Evolutionary conservation across 257 asterid species (phyloP), one percentile per base, ranked within the genome.

Genomic region (Gardenia jasminoides): DNA sequence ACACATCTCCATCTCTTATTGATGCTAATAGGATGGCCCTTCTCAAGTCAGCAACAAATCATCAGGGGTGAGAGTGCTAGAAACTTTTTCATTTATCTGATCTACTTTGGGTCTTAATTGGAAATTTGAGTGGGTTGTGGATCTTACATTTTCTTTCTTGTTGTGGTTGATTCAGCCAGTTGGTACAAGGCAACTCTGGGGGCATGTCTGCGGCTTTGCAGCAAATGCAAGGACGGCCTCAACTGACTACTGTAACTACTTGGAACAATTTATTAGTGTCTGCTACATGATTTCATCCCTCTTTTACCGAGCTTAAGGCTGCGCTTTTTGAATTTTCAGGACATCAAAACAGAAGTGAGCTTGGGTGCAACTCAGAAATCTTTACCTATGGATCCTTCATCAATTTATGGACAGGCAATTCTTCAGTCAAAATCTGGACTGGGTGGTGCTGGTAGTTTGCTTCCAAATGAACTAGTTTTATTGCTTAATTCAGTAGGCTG

Each of bases 201-300:
- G 87, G 89, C 88, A 89, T 96, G 95, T 85, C 97, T 85, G 97
- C 91, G 48, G 95, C 98, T 69, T 85, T 96, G 92, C 99, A 96
- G 89, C 99, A 92, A 87, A 92, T 96, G 88, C 99, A 94, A 86
- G 99, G 98, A 73, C 86, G 98, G 61, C 88, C 97, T 17, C 99
- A 94, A 84, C 85, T 93, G 81, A 76, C 94, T 69, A 76, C 82
- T 80, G 99, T 96, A 92, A 83, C 78, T 78, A 73, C 84, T 68
- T 72, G 69, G 62, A 52, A 48, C 84, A 74, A 44, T 72, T n/a
- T 66, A 17, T 10, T 28, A 30, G 54, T 48, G 16, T 24, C 24
- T 16, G 70, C n/a, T 59, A 31, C 84, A 54, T 48, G 50, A 70
- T 56, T 54, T 56, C 41, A 24, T 78, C 48, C 47, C 76, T 69